Percentiles rank a stretch among this genome's conserved stretches.
phyloP scores from a whole-genome alignment of 495 filamentous ascomycete genomes.

The Aspergillus cristatus region DNA sequence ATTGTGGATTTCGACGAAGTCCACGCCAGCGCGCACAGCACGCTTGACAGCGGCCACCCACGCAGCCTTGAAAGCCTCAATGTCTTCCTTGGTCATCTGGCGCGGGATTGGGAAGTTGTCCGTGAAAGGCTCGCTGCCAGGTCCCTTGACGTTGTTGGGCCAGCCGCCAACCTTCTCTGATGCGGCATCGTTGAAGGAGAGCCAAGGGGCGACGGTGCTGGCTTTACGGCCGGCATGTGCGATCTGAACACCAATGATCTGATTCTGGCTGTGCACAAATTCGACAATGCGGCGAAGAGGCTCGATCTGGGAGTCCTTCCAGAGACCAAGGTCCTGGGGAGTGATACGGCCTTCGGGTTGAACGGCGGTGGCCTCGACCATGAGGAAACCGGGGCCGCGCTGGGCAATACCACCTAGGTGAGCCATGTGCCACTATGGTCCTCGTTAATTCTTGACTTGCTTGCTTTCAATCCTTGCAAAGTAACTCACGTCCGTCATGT shows the following conservation, averaged over 20 bases:
- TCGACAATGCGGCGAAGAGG: constrained; percentile 49
- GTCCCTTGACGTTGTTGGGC: constrained; percentile 48
- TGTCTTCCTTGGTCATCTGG: constrained; percentile 46
- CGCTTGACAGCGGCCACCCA: constrained; percentile 47
- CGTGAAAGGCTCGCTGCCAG: constrained; percentile 43
- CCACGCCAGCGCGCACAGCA: constrained; percentile 47
- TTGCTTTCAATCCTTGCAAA: too few relatives aligned
- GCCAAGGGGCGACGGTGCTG: constrained; percentile 58
- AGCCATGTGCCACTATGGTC: constrained; percentile 46
- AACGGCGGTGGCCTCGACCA: constrained; percentile 63
- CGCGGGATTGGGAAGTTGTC: constrained; percentile 40
- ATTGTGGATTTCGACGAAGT: constrained; percentile 48
- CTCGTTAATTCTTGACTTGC: too few relatives aligned
- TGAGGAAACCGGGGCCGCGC: constrained; percentile 52
- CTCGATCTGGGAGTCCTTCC: constrained; percentile 59
- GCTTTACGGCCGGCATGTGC: constrained; percentile 70
- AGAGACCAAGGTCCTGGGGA: constrained; percentile 58
- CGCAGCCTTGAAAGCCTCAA: constrained; percentile 45
- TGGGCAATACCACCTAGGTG: constrained; percentile 46
- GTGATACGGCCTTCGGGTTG: constrained; percentile 59
- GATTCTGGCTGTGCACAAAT: constrained; percentile 57
- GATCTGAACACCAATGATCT: constrained; percentile 58
- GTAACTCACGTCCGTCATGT: constrained; percentile 29
- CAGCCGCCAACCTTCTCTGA: constrained; percentile 49
- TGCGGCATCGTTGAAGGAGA: constrained; percentile 35